Base-by-base conservation (phyloP, 2,329 filamentous ascomycete species). In the Penicillium janthinellum region DNA sequence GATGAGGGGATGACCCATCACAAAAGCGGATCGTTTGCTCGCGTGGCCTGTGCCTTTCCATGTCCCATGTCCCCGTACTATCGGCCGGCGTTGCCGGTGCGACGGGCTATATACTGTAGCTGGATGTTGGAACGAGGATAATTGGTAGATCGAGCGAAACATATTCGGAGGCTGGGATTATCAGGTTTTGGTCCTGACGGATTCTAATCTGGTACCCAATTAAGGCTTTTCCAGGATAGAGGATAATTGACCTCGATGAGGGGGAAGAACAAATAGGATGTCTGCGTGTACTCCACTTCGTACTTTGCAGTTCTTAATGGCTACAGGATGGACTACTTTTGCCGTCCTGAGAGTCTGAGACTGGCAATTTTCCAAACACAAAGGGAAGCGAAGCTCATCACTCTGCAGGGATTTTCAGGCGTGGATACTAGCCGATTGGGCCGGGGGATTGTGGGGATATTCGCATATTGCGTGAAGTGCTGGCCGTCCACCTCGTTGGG, bases 381-480 rank as follows among this genome's bases (percentile, higher is more conserved):
- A 31, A 31, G 31, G 7, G 31, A 31, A 31, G 31, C 31, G 31
- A 10, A 8, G 31, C 10, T 42, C 14, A 15, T 15, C 42, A 1
- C 41, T n/a, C 41, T n/a, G 28, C 31, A 28, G 37, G 48, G 10
- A 20, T 41, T 20, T 35, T 22, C 17, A 15, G 14, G 10, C 3
- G 47, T 37, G 58, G 58, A 57, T 60, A 11, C 12, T 12, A 60
- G 58, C 53, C 58, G 58, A 60, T 60, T 60, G 58, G 58, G 3
- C 39, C 17, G 31, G 51, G 11, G 58, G 15, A 34, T 10, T 37
- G 51, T 7, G 25, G 44, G 25, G 25, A 31, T 47, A n/a, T 47
- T 20, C 2, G n/a, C 22, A n/a, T 14, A 49, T 49, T 49, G 47
- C 47, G 47, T 49, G n/a, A 25, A 25, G 4, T 15, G 47, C 22